These are phyloP conservation scores for Macaranga tanarius DNA, from an alignment of 441 rosid species.

Conservation along the genomic window DNA sequence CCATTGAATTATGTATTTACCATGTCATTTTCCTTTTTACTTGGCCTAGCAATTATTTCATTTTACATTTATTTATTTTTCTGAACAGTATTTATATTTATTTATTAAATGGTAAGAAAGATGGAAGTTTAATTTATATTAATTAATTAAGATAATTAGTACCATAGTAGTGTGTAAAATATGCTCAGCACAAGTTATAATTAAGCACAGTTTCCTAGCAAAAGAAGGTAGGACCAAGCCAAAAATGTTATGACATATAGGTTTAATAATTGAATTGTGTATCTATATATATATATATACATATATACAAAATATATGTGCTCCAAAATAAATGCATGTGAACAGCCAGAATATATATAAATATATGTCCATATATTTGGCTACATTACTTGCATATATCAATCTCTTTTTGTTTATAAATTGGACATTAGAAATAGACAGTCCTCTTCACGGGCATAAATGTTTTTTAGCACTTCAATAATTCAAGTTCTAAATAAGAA, in stretches of 20 bases:
- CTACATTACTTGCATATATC: constrained; percentile 13
- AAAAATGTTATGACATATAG: not conserved
- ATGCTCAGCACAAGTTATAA: not conserved
- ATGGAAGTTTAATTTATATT: no score
- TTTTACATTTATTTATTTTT: no score
- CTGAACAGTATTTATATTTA: no score
- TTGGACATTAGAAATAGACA: constrained; percentile 5
- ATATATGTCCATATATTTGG: constrained; percentile 9
- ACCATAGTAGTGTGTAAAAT: not conserved
- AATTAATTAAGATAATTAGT: not conserved
- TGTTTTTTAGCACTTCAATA: constrained; percentile 20
- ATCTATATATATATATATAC: not conserved
- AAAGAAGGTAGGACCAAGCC: constrained; percentile 20
- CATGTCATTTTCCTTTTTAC: no score
- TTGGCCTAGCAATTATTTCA: no score
- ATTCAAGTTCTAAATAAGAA: constrained; percentile 12
- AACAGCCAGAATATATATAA: not conserved
- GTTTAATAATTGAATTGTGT: constrained; percentile 22
- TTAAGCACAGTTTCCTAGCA: not conserved
- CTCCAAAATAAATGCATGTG: constrained; percentile 18
- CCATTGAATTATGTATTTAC: no score
- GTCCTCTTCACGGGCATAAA: constrained; percentile 34
- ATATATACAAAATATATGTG: not conserved
- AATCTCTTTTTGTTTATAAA: constrained; percentile 2
- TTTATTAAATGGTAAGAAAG: no score